phyloP scores from a whole-genome alignment of 2,329 filamentous ascomycete genomes.

The Chrysosporium queenslandicum region DNA sequence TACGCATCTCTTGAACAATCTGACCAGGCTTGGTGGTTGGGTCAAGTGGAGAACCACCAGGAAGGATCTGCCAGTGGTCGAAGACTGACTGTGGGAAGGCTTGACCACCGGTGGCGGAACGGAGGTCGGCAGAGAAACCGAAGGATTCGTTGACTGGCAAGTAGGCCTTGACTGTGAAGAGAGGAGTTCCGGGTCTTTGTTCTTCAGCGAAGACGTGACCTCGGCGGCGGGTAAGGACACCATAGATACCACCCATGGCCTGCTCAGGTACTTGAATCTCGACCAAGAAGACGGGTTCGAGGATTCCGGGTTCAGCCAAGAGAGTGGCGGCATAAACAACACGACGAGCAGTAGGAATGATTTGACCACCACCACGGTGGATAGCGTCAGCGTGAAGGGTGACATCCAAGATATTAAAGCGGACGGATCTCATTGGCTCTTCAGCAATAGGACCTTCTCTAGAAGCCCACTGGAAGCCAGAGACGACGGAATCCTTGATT shows the following conservation, averaged over 20 bases:
- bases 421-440: constrained; percentile 93
- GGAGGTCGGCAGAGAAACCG: constrained; percentile 97
- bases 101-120: constrained; percentile 85
- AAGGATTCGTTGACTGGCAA: constrained; percentile 95
- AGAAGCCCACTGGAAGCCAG: constrained; percentile 99
- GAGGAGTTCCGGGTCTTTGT: constrained; percentile 95
- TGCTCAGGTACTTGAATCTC: constrained; percentile 98
- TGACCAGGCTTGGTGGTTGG: constrained; percentile 67
- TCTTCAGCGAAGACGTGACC: constrained; percentile 98
- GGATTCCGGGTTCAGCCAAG: constrained; percentile 79
- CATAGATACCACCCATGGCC: constrained; percentile 99
- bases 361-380: constrained; percentile 97
- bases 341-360: constrained; percentile 96
- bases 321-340: constrained; percentile 89
- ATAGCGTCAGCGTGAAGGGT: constrained; percentile 99
- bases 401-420: constrained; percentile 99
- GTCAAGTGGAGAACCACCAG: constrained; percentile 88
- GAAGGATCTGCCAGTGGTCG: constrained; percentile 95
- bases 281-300: constrained; percentile 97
- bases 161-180: constrained; percentile 99
- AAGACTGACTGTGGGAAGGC: constrained; percentile 99
- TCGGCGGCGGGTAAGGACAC: constrained; percentile 93
- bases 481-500: constrained; percentile 99
- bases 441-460: constrained; percentile 95
- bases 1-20: constrained; percentile 82